Conservation (phyloP, 345 rosid species). For the Fremontodendron californicum region DNA sequence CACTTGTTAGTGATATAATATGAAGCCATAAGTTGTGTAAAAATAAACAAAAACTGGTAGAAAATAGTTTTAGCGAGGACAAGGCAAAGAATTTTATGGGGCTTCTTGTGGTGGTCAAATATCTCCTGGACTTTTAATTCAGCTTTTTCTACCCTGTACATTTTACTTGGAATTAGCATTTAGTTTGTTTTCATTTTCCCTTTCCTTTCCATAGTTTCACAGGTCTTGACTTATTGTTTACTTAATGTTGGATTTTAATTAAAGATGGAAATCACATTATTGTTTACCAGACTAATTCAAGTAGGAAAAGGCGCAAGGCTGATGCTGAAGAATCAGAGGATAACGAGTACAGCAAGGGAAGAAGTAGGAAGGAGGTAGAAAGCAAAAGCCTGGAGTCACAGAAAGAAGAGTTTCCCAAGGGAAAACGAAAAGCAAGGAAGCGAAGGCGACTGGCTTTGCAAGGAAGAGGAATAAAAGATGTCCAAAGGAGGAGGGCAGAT, state of each 20-base stretch:
- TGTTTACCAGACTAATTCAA: conserved; percentile 65
- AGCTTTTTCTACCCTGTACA: background rate
- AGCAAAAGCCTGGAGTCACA: conserved; percentile 54
- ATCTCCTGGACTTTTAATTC: background rate
- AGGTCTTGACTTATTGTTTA: too few species aligned
- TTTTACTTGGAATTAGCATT: background rate
- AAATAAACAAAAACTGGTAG: background rate
- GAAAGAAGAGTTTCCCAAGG: conserved; percentile 86
- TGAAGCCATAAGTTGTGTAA: background rate
- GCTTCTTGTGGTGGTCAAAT: background rate
- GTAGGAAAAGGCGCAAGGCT: conserved; percentile 74
- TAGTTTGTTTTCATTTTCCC: background rate
- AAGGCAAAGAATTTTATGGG: background rate
- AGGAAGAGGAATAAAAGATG: conserved; percentile 75
- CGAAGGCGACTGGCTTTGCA: conserved; percentile 70
- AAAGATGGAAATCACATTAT: background rate
- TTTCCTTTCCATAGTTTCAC: background rate
- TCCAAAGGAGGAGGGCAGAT: conserved; percentile 50
- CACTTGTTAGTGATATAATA: background rate
- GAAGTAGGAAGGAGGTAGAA: conserved; percentile 38
- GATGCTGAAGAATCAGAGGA: conserved; percentile 83
- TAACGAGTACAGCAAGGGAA: conserved; percentile 48
- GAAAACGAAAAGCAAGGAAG: conserved; percentile 85
- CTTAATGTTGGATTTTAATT: background rate
- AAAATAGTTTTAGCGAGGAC: background rate